A percentile compares a stretch with the other conserved stretches of the same genome.
These are phyloP conservation scores for Cladosporium sp. DNA, from an alignment of 2,329 filamentous ascomycete species.

Conservation along the genomic window DNA sequence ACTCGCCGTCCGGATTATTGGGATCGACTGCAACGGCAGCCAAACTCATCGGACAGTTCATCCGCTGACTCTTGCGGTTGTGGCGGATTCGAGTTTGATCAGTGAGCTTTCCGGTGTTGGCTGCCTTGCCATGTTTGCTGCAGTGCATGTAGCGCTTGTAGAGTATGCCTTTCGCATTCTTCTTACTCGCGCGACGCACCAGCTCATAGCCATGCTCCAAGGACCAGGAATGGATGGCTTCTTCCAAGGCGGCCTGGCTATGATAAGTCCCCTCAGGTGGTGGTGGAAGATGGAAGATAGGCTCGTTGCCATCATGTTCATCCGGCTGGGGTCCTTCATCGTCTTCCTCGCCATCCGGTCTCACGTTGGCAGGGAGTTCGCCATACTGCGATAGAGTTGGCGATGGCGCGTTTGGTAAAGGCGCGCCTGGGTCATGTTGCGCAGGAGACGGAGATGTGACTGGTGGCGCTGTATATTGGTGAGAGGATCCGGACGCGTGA, in stretches of 20 bases:
- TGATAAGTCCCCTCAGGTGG: constrained; percentile 29
- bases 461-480: neutral
- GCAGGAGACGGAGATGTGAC: constrained; percentile 1
- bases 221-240: constrained; percentile 30
- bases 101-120: constrained; percentile 22
- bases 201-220: constrained; percentile 32
- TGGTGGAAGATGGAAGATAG: constrained; percentile 29
- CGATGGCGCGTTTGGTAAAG: constrained; percentile 21
- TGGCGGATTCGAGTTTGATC: constrained; percentile 23
- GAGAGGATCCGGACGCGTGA: neutral
- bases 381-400: constrained; percentile 13
- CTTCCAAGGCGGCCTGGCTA: constrained; percentile 26
- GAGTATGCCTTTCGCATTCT: constrained; percentile 28
- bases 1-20: constrained; percentile 26
- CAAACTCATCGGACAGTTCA: constrained; percentile 31
- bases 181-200: constrained; percentile 30
- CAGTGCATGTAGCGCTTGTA: constrained; percentile 34
- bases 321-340: constrained; percentile 19
- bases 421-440: constrained; percentile 24
- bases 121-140: constrained; percentile 29
- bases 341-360: constrained; percentile 16
- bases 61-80: constrained; percentile 28
- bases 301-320: constrained; percentile 20
- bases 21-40: constrained; percentile 29
- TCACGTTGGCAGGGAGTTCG: constrained; percentile 7